Evolutionary conservation across 768 basidiomycete genomes (phyloP), one percentile per base, ranked within the genome.

Genomic region (Cystofilobasidium macerans): DNA sequence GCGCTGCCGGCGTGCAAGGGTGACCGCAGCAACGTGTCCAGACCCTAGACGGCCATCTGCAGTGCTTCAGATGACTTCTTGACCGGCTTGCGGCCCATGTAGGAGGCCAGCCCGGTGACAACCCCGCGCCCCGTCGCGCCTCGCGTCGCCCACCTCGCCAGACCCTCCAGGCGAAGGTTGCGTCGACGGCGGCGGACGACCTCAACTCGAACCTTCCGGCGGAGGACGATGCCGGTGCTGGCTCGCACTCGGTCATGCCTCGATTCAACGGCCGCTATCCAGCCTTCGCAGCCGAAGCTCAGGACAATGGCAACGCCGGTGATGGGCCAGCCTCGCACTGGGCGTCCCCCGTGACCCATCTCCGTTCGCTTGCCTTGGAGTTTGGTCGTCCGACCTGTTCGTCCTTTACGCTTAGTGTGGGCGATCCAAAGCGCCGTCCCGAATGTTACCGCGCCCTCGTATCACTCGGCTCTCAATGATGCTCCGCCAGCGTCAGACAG

Each of bases 181-280:
- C n/a, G n/a, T n/a, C n/a, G n/a, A n/a, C n/a, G n/a, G n/a, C n/a
- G n/a, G n/a, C n/a, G n/a, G 47, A 14, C 35, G 62, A 63, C 36
- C 26, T 63, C 48, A 40, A 54, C 36, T 63, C 53, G 16, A 63
- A 63, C 51, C 62, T 53, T 9, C 56, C 62, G 14, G 62, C 40
- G 51, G 62, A 63, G 22, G 38, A 60, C 35, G 45, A 62, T 0
- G 9, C 18, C 45, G 30, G 42, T 5, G 9, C 45, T 6, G 22
- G 7, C 28, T 4, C 51, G 14, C 28, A 32, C 18, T 26, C 2
- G 3, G 51, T 30, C 4, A 14, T 30, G 13, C 14, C 51, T 6
- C 8, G 51, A 32, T 30, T 54, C 28, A 18, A 54, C 51, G 51
- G 28, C 4, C 51, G 26, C 12, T 30, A 30, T 30, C 12, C 30